A percentile compares a stretch with the other conserved stretches of the same genome.
Conservation (phyloP, 2,329 filamentous ascomycete genomes). For the Fusarium sp. region DNA sequence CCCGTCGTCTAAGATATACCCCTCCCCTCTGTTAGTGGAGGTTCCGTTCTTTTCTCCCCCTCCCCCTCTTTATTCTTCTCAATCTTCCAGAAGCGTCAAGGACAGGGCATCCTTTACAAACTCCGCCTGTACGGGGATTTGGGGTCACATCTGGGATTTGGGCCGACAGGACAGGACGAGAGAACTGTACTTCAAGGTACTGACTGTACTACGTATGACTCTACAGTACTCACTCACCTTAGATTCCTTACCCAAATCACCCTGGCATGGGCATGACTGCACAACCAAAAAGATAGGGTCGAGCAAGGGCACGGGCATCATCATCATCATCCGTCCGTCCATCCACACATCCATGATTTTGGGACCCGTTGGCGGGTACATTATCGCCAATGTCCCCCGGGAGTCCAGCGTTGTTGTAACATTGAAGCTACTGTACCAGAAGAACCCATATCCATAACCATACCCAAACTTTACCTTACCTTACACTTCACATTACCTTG, state of each 20-base stretch:
- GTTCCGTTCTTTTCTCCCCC: constrained; percentile 13
- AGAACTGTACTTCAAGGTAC: constrained; percentile 14
- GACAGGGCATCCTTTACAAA: constrained; percentile 38
- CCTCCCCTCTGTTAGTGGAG: constrained; percentile 23
- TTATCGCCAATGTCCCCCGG: constrained; percentile 47
- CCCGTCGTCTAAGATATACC: constrained; percentile 22
- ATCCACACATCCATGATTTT: constrained; percentile 28
- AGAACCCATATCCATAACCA: constrained; percentile 4
- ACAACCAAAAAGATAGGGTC: constrained; percentile 24
- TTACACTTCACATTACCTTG: constrained; percentile 8
- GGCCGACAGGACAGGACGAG: constrained; percentile 32
- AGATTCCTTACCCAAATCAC: constrained; percentile 3
- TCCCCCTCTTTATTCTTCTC: constrained; percentile 39
- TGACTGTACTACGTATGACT: constrained; percentile 23
- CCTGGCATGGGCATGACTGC: constrained; percentile 47
- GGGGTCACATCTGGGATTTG: constrained; percentile 42
- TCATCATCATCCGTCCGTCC: constrained; percentile 20
- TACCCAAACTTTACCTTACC: constrained; percentile 9
- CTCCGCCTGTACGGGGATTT: constrained; percentile 38
- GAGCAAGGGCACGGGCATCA: constrained; percentile 38
- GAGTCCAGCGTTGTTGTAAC: constrained; percentile 41
- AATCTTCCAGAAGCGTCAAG: constrained; percentile 45
- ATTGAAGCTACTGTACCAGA: constrained; percentile 41
- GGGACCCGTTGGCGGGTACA: constrained; percentile 44
- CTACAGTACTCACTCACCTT: constrained; percentile 17